These are phyloP conservation scores for Neltuma alba DNA, from an alignment of 306 rosid species.

Conservation along the genomic window DNA sequence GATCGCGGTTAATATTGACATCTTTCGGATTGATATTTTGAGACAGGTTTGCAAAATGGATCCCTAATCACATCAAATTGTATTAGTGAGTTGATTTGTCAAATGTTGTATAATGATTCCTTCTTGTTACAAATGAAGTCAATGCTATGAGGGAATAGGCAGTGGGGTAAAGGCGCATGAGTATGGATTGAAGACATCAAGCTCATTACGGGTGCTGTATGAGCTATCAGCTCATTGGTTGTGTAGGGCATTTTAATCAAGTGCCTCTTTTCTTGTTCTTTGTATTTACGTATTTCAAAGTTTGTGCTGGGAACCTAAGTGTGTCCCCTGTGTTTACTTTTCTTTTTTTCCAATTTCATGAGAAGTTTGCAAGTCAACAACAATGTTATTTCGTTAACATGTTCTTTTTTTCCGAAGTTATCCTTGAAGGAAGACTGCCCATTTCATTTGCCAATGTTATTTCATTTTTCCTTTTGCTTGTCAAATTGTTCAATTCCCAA, in stretches of 20 bases:
- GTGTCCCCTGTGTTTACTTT: not conserved
- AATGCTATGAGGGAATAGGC: not conserved
- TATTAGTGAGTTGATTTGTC: not conserved
- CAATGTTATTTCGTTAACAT: no score
- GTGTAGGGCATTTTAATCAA: no score
- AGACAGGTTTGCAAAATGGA: not conserved
- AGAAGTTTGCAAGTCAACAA: not conserved
- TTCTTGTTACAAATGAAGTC: not conserved
- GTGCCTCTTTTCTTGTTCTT: no score
- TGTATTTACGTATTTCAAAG: no score
- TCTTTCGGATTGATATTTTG: not conserved
- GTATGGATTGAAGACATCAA: not conserved
- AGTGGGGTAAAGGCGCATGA: not conserved
- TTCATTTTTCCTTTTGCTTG: no score
- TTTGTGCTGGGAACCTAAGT: not conserved
- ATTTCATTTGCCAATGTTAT: no score
- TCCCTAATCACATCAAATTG: not conserved
- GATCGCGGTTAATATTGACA: not conserved
- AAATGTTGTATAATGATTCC: not conserved
- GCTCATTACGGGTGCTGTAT: not conserved
- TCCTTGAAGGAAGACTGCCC: not conserved
- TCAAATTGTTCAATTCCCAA: no score
- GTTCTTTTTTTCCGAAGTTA: not conserved
- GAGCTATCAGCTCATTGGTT: not conserved
- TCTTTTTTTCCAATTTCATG: not conserved